Evolutionary conservation across 352 stramenopile genomes (phyloP), one percentile per base, ranked within the genome.

Genomic region (Phytophthora meadii): DNA sequence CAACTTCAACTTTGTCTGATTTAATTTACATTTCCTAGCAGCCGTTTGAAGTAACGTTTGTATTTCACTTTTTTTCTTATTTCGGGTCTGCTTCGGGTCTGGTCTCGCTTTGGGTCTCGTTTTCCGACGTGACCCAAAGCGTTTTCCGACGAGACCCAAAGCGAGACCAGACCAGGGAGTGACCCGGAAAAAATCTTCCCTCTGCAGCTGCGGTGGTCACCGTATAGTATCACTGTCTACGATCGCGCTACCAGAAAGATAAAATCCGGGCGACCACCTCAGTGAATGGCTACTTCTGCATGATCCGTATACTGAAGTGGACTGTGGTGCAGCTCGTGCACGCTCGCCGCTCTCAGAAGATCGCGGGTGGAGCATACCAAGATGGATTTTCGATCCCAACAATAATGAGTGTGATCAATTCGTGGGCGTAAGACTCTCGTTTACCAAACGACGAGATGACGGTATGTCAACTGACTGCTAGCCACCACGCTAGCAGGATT

Each of bases 341-440:
- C 15, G 30, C 19, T 12, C 22, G 37, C 24, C 36, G n/a, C 37
- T 49, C 61, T 61, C 32, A 47, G 6, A 59, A 59, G 39, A 65
- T 65, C 57, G 56, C 63, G 19, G 0, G 8, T 10, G 19, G 44
- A 32, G 36, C 22, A 22, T 22, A 2, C 36, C 36, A 50, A 54
- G 49, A 67, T 67, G 63, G 56, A 62, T 63, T 62, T 70, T 62
- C 27, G 24, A 30, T 34, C 32, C 32, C 7, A 15, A 12, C 27
- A 28, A 39, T 27, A 22, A 34, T 34, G 4, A 17, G 19, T 36
- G 28, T 22, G 44, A 41, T 51, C 32, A 65, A 53, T 17, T 39
- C 49, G 15, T 60, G 14, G 25, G 39, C 36, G 12, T 41, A 46
- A 48, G 32, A 19, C 42, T 30, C 28, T 25, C 19, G 42, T 45